Conservation (phyloP, 345 rosid species). For the Linum tenue region DNA sequence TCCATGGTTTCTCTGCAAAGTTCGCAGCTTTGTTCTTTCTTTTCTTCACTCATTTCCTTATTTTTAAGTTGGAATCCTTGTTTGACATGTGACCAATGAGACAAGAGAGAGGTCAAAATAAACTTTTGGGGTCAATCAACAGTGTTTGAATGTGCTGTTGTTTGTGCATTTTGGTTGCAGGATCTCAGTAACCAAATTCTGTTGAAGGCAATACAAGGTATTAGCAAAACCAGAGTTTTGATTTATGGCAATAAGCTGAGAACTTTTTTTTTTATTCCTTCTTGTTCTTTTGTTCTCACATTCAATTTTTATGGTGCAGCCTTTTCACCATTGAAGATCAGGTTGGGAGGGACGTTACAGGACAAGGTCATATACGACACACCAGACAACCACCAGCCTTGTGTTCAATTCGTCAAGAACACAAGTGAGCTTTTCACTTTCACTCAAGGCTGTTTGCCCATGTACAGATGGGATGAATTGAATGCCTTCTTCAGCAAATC, state of each 20-base stretch:
- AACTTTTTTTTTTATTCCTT: not conserved
- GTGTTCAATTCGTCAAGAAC: conserved; percentile 34
- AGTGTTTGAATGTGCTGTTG: too few relatives aligned
- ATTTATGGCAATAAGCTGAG: not conserved
- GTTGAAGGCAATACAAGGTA: conserved; percentile 51
- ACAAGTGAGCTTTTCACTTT: conserved; percentile 44
- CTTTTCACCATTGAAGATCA: conserved; percentile 59
- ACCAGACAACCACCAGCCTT: conserved; percentile 29
- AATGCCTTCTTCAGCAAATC: conserved; percentile 51
- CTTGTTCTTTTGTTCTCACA: not conserved
- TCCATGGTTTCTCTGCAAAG: not conserved
- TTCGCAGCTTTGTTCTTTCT: not conserved
- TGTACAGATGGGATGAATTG: conserved; percentile 64
- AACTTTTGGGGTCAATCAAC: too few relatives aligned
- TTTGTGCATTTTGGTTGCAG: conserved; percentile 27
- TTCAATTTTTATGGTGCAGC: conserved; percentile 26
- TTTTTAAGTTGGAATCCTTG: not conserved
- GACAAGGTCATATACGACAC: conserved; percentile 55
- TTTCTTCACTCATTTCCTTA: not conserved
- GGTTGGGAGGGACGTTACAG: conserved; percentile 65
- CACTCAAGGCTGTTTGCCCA: conserved; percentile 51
- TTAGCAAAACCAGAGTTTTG: conserved; percentile 1
- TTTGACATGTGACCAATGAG: not conserved
- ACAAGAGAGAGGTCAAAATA: not conserved
- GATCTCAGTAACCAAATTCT: conserved; percentile 42